Percentiles rank a stretch among this genome's conserved stretches.
Conservation (phyloP, 108 stramenopile genomes). For the Aureococcus anophagefferens region DNA sequence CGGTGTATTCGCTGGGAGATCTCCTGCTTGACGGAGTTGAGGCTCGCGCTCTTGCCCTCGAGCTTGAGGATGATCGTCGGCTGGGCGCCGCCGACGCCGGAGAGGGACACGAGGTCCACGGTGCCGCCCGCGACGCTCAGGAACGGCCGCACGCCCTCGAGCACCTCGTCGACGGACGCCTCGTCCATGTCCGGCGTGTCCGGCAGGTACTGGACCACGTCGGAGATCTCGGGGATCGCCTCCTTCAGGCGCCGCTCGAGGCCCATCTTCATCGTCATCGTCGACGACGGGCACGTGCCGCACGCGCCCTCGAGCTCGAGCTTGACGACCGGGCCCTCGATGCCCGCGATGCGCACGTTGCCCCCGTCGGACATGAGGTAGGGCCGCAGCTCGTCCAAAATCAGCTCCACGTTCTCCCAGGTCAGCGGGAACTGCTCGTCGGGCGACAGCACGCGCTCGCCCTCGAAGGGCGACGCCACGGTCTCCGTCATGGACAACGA, state of each 20-base stretch:
- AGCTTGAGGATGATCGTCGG: conserved; percentile 76
- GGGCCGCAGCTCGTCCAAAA: conserved; percentile 90
- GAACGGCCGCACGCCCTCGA: conserved; percentile 85
- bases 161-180: background rate
- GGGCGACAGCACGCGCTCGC: background rate
- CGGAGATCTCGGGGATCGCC: conserved; percentile 88
- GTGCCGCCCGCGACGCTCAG: conserved; percentile 82
- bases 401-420: conserved; percentile 85
- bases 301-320: conserved; percentile 92
- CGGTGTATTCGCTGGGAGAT: conserved; percentile 87
- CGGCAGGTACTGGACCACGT: conserved; percentile 86
- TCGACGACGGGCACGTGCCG: conserved; percentile 84
- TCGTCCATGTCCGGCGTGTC: conserved; percentile 54
- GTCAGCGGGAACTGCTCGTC: conserved; percentile 74
- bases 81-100: conserved; percentile 65
- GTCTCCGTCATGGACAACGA: no score
- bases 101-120: conserved; percentile 58
- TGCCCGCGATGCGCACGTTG: conserved; percentile 80
- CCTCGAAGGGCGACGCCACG: no score
- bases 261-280: conserved; percentile 97
- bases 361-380: conserved; percentile 79
- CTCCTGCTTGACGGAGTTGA: conserved; percentile 85
- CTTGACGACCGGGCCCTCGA: conserved; percentile 88
- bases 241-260: conserved; percentile 77
- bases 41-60: conserved; percentile 66